Base-by-base conservation (phyloP, 345 rosid species). In the Limnanthes douglasii region DNA sequence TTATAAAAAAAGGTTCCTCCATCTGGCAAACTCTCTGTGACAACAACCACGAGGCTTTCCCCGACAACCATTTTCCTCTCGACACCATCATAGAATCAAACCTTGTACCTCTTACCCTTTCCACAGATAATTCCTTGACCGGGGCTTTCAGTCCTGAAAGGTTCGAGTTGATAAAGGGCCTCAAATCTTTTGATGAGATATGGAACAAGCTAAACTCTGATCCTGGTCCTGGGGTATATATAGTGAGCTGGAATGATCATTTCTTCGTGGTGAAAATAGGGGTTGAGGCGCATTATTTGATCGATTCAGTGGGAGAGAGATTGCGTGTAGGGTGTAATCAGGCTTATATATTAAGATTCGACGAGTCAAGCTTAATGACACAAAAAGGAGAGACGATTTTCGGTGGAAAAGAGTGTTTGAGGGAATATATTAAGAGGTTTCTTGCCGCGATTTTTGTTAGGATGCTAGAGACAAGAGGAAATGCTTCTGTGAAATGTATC, bases 191-290 rank as follows among this genome's bases (percentile, higher is more conserved):
- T 5, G 81, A 76, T 24, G 60, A 69, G 9, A 54, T 76, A 1
- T 69, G 86, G 78, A 47, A 41, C 8, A 57, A 59, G 13, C 53
- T 64, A 1, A 51, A 44, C 18, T 4, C 24, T 6, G 46, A 31
- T 1, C 33, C 43, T 6, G 11, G 10, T 5, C 3, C 12, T 5
- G 53, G 37, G 0, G 46, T 76, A 38, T 72, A 69, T 45, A 54
- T 75, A 1, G 64, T 68, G 8, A 66, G 77, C 21, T 75, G 86
- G 80, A 75, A 72, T 38, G 86, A 75, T 53, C 86, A 76, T 51
- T 72, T 72, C 72, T 76, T 69, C 4, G 72, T 76, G 46, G 23
- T 76, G 45, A 76, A 61, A 36, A 70, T 54, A 8, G 64, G 41
- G 26, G 31, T 20, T 2, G 45, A 58, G 29, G 68, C 70, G 5